phyloP scores from a whole-genome alignment of 805 yeast species.

The Candida silvatica region DNA sequence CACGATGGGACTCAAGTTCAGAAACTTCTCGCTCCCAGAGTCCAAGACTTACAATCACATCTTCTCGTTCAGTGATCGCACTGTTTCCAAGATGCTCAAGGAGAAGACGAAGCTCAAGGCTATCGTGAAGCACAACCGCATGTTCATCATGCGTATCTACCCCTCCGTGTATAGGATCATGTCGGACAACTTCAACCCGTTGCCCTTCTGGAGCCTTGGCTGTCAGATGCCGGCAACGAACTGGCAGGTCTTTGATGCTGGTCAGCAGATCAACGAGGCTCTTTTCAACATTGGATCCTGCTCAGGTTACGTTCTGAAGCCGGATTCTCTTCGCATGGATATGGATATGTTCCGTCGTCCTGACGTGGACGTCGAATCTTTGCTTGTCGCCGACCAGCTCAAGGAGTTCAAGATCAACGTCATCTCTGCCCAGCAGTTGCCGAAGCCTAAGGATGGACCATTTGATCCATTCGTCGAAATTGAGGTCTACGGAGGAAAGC shows the following conservation, averaged over 20 bases:
- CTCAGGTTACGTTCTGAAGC: slow-evolving; percentile 78
- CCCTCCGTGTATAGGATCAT: slow-evolving; percentile 74
- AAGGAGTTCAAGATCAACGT: slow-evolving; percentile 32
- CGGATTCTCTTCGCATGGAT: slow-evolving; percentile 26
- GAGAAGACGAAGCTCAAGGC: slow-evolving; percentile 48
- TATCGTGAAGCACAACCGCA: slow-evolving; percentile 67
- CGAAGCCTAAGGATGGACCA: slow-evolving; percentile 44
- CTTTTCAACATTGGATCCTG: slow-evolving; percentile 54
- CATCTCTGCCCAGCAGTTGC: slow-evolving; percentile 81
- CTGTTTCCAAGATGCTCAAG: slow-evolving; percentile 52
- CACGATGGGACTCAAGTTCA: slow-evolving; percentile 65
- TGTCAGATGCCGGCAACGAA: slow-evolving; percentile 94
- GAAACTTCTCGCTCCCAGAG: slow-evolving; percentile 79
- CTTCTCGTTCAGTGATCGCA: slow-evolving; percentile 78
- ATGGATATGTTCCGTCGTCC: slow-evolving; percentile 6
- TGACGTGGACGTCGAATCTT: slow-evolving; percentile 12
- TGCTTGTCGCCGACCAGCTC: slow-evolving; percentile 9
- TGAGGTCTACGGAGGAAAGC: slow-evolving; percentile 44
- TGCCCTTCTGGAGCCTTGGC: slow-evolving; percentile 76
- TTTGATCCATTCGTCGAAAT: slow-evolving; percentile 57
- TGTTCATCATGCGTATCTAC: slow-evolving; percentile 72
- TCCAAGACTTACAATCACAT: slow-evolving; percentile 76
- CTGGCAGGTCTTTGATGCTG: slow-evolving; percentile 89
- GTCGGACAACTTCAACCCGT: slow-evolving; percentile 77
- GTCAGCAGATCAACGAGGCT: slow-evolving; percentile 83